These are phyloP conservation scores for Salmacisia buchloeana DNA, from an alignment of 1,284 basidiomycete genomes.

Conservation along the genomic window DNA sequence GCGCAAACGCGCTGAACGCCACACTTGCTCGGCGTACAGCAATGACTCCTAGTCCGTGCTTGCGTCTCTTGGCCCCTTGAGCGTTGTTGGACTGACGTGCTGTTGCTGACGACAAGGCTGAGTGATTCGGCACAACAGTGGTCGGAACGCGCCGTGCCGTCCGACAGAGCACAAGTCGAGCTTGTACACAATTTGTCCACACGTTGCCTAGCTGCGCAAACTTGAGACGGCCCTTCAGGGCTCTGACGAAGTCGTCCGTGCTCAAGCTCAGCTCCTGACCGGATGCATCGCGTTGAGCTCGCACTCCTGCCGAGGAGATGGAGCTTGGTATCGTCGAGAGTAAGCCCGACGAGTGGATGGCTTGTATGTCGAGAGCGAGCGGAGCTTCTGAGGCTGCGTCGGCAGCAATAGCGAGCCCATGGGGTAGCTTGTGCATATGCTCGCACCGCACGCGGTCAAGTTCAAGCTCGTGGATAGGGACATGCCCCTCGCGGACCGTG, in stretches of 20 bases:
- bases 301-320: not conserved
- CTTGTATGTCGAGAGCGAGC: not conserved
- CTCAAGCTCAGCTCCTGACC: not conserved
- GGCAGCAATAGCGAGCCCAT: not conserved
- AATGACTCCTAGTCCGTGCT: not conserved
- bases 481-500: not conserved
- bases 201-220: constrained; percentile 33
- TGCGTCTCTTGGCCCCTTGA: not conserved
- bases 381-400: not conserved
- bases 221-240: constrained; percentile 13
- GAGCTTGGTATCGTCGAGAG: constrained; percentile 3
- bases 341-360: not conserved
- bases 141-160: constrained; percentile 15
- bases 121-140: not conserved
- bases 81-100: not conserved
- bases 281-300: not conserved
- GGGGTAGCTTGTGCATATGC: not conserved
- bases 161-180: constrained; percentile 22
- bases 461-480: not conserved
- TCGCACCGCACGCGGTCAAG: not conserved
- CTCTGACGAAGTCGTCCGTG: not conserved
- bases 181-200: constrained; percentile 37
- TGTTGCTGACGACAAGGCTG: not conserved
- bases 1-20: not conserved
- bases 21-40: not conserved